Evolutionary conservation across 2,329 filamentous ascomycete genomes (phyloP), one percentile per base, ranked within the genome.

Genomic region (Alternaria sp.): DNA sequence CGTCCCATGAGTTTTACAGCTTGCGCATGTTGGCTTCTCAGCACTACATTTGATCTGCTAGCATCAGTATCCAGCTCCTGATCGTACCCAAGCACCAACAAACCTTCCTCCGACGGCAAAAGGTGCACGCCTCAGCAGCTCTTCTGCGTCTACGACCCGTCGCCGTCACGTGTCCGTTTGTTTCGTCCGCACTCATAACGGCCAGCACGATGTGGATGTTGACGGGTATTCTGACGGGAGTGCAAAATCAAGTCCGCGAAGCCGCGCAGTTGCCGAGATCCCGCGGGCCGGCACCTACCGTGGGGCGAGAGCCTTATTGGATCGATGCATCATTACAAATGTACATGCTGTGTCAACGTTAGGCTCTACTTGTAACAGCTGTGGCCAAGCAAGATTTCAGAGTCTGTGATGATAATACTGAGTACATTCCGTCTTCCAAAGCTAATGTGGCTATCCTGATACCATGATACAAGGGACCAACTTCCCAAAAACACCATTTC

Each of bases 21-120:
- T 84, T 32, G 78, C 76, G 60, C 83, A 85, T 30, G 69, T 70
- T 3, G 83, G 83, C 52, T 77, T 73, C 48, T 81, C 81, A 22
- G 79, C 78, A 59, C 82, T 83, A 68, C 84, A 85, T 65, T 83
- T 84, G 72, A 85, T 81, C 83, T 74, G 57, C 38, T 40, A 20
- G n/a, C 27, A 50, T 70, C 59, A 73, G 67, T 52, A 25, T 56
- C 7, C 25, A 18, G n/a, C 18, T 60, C 32, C 38, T 32, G 5
- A 44, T 16, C 11, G 22, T 18, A 9, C 11, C 16, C 18, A 45
- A 25, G 25, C 30, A 20, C 43, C 41, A 27, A 49, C 67, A 18
- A 51, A 72, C 71, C 68, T 85, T 81, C 59, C 79, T 74, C 49
- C 74, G 67, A 18, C 79, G 78, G 60, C 79, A 80, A 54, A 78